Evolutionary conservation across 441 rosid genomes (phyloP).

Genomic region (Syzygium malaccense): DNA sequence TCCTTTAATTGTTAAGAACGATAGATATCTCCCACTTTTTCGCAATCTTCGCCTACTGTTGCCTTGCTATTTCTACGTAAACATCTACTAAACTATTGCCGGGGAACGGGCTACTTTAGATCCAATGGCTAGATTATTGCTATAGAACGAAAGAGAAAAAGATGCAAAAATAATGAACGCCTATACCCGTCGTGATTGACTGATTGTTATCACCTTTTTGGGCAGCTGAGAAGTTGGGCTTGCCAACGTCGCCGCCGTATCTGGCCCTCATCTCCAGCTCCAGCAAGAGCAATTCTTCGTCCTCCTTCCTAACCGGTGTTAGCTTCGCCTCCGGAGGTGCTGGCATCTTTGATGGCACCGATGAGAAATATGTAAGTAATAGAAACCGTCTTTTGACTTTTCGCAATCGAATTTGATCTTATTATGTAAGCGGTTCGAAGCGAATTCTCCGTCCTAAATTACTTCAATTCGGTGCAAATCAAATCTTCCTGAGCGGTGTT

Average conservation of each 20-base stretch:
- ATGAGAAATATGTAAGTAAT: constrained; percentile 4
- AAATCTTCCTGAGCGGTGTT: neutral
- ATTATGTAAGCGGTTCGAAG: neutral
- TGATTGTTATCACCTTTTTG: neutral
- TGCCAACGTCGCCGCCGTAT: constrained; percentile 38
- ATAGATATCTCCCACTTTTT: neutral
- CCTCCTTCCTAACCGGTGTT: constrained; percentile 25
- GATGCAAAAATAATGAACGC: neutral
- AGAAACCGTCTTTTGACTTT: neutral
- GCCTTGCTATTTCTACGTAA: neutral
- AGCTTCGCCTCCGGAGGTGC: constrained; percentile 54
- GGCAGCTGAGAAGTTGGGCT: constrained; percentile 39
- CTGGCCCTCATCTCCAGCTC: constrained; percentile 9
- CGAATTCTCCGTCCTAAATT: neutral
- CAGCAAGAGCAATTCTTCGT: neutral
- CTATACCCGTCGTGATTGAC: neutral
- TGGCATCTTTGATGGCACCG: constrained; percentile 32
- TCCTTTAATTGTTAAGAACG: neutral
- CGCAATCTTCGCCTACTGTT: neutral
- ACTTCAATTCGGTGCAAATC: too few relatives aligned
- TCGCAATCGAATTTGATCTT: neutral
- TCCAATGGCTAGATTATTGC: neutral
- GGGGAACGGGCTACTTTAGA: neutral
- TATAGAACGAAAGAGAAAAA: neutral
- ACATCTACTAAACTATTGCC: neutral